These are phyloP conservation scores for Coemansia sp. DNA, from an alignment of 192 early-diverging fungal genomes.

Conservation along the genomic window DNA sequence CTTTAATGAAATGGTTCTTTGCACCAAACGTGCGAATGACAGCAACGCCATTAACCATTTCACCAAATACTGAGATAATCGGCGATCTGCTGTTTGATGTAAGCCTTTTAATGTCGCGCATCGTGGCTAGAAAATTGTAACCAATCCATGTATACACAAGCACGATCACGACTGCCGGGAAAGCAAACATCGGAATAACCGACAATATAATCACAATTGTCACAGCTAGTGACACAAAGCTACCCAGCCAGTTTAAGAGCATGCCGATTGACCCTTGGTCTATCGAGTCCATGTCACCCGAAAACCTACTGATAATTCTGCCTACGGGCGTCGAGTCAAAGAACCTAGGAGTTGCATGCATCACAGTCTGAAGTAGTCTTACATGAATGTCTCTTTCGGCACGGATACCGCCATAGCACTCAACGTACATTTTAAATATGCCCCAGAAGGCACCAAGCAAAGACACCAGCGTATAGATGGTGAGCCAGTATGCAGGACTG, in stretches of 20 bases:
- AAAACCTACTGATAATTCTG: slow-evolving; percentile 85
- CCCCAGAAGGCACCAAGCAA: slow-evolving; percentile 49
- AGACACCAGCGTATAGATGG: slow-evolving; percentile 63
- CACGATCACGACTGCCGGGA: slow-evolving; percentile 64
- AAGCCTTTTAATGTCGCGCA: slow-evolving; percentile 88
- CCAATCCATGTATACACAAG: slow-evolving; percentile 66
- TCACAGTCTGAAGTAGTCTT: slow-evolving; percentile 59
- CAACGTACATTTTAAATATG: slow-evolving; percentile 45
- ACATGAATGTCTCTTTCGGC: slow-evolving; percentile 64
- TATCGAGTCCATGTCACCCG: slow-evolving; percentile 85
- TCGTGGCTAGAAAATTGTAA: slow-evolving; percentile 71
- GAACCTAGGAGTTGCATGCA: slow-evolving; percentile 78
- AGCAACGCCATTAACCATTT: slow-evolving; percentile 75
- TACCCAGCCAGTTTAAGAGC: slow-evolving; percentile 56
- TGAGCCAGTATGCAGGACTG: slow-evolving; percentile 62
- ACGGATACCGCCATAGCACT: slow-evolving; percentile 38
- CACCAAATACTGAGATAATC: slow-evolving; percentile 78
- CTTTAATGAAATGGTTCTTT: slow-evolving; percentile 70
- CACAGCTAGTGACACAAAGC: slow-evolving; percentile 58
- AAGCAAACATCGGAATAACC: slow-evolving; percentile 76
- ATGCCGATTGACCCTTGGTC: slow-evolving; percentile 66
- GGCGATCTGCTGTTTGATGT: slow-evolving; percentile 76
- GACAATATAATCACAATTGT: slow-evolving; percentile 65
- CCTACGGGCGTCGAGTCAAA: slow-evolving; percentile 89
- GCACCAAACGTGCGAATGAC: slow-evolving; percentile 85